A percentile compares a stretch with the other conserved stretches of the same genome.
Evolutionary conservation across 306 rosid species (phyloP).

Genomic region (Adenanthera pavonina): DNA sequence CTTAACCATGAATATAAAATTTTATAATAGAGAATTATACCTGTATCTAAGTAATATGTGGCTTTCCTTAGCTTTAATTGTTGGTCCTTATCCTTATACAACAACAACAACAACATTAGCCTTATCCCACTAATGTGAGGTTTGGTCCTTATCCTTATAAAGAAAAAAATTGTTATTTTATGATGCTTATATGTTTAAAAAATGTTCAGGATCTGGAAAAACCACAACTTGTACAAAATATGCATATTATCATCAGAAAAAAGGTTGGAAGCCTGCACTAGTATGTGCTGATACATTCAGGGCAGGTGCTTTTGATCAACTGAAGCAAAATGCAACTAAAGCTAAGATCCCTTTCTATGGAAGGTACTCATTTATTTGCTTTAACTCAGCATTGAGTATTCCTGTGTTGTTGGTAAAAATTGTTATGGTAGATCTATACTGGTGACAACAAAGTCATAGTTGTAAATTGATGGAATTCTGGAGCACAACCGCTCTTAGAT

Average conservation of each 20-base stretch:
- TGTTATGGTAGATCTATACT: not conserved
- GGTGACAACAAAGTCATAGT: not conserved
- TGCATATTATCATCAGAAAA: constrained; percentile 83
- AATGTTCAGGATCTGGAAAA: constrained; percentile 65
- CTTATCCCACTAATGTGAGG: too few species aligned
- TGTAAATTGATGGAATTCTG: not conserved
- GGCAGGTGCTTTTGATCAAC: constrained; percentile 96
- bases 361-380: constrained; percentile 58
- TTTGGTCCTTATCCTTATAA: too few species aligned
- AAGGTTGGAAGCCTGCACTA: constrained; percentile 97
- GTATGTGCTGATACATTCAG: constrained; percentile 98
- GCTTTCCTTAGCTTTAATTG: not conserved
- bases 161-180: not conserved
- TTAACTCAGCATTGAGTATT: constrained; percentile 23
- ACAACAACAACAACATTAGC: too few species aligned
- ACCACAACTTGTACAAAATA: constrained; percentile 84
- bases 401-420: constrained; percentile 11
- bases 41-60: not conserved
- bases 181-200: not conserved
- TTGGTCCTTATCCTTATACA: not conserved
- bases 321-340: constrained; percentile 77
- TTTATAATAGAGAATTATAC: not conserved
- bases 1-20: not conserved
- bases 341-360: constrained; percentile 96
- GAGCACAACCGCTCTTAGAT: not conserved